Percentiles rank a stretch among this genome's conserved stretches.
Evolutionary conservation across 2,329 filamentous ascomycete species (phyloP).

Genomic region (Ceratocystis colombiana): DNA sequence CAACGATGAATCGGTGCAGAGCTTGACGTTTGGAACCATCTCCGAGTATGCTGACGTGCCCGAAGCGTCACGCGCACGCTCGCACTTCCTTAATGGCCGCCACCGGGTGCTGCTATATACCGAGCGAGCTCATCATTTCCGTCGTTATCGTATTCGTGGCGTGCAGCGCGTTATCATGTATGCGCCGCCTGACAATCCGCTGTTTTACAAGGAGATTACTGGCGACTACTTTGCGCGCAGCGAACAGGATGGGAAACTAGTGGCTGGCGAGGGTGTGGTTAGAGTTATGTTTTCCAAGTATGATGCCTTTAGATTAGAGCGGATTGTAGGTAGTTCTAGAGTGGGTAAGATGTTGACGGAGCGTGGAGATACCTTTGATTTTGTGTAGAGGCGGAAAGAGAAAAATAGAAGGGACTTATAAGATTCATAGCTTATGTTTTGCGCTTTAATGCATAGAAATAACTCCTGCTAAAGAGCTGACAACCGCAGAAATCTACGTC

Average conservation of each 20-base stretch:
- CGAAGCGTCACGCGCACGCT: slow-evolving; percentile 73
- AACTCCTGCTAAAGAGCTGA: no score
- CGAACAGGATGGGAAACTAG: slow-evolving; percentile 46
- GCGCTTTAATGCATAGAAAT: no score
- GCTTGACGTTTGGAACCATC: slow-evolving; percentile 62
- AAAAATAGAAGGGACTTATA: background rate
- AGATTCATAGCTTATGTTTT: no score
- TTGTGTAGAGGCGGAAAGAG: slow-evolving; percentile 50
- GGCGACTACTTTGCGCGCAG: slow-evolving; percentile 55
- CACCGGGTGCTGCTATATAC: slow-evolving; percentile 83
- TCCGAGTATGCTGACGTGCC: slow-evolving; percentile 76
- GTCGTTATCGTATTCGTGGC: slow-evolving; percentile 71
- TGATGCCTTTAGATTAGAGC: slow-evolving; percentile 79
- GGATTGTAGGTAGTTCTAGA: slow-evolving; percentile 71
- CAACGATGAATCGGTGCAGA: slow-evolving; percentile 48
- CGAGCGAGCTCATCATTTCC: slow-evolving; percentile 93
- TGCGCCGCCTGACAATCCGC: slow-evolving; percentile 75
- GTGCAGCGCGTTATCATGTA: slow-evolving; percentile 83
- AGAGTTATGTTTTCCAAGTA: slow-evolving; percentile 71
- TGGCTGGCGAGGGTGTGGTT: slow-evolving; percentile 50
- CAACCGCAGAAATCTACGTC: no score
- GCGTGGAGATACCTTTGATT: slow-evolving; percentile 86
- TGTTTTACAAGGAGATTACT: slow-evolving; percentile 68
- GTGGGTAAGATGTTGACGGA: slow-evolving; percentile 76
- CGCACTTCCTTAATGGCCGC: slow-evolving; percentile 74